Evolutionary conservation across 495 filamentous ascomycete genomes (phyloP).

Genomic region (Podospora tetraspora): DNA sequence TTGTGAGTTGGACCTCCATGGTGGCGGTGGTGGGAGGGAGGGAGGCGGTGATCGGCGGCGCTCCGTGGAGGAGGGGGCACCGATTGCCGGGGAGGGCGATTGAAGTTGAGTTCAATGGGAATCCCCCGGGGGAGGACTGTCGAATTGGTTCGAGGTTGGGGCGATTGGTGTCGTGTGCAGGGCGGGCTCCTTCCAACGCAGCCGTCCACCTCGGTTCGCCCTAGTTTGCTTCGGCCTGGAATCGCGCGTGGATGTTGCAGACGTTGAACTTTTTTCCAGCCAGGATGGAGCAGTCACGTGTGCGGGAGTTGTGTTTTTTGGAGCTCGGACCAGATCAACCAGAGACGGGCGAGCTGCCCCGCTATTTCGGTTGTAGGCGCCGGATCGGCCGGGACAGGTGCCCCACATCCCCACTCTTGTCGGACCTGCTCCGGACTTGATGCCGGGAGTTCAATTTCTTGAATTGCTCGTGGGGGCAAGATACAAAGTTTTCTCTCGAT

Average conservation of each 20-base stretch:
- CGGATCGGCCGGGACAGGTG: neutral
- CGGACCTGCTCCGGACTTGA: neutral
- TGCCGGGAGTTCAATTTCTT: neutral
- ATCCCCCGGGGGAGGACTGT: neutral
- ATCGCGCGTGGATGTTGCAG: slow-evolving; percentile 5
- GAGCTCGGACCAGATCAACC: slow-evolving; percentile 4
- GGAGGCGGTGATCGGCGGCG: neutral
- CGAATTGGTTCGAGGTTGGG: slow-evolving; percentile 1
- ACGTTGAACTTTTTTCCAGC: slow-evolving; percentile 12
- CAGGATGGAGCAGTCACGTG: slow-evolving; percentile 10
- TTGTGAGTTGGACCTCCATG: slow-evolving; percentile 19
- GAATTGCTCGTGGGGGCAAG: neutral
- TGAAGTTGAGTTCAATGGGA: neutral
- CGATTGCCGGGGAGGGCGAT: neutral
- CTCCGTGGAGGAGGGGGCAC: neutral
- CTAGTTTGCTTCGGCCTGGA: slow-evolving; percentile 5
- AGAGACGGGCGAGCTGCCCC: neutral
- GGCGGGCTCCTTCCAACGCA: slow-evolving; percentile 8
- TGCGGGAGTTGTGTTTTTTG: neutral
- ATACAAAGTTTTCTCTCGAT: neutral
- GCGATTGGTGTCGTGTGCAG: neutral
- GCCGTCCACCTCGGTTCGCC: slow-evolving; percentile 14
- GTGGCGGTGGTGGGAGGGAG: neutral
- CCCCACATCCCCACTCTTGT: neutral
- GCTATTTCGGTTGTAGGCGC: neutral